Conservation (phyloP, 768 basidiomycete species). For the Leccinum boreale region DNA sequence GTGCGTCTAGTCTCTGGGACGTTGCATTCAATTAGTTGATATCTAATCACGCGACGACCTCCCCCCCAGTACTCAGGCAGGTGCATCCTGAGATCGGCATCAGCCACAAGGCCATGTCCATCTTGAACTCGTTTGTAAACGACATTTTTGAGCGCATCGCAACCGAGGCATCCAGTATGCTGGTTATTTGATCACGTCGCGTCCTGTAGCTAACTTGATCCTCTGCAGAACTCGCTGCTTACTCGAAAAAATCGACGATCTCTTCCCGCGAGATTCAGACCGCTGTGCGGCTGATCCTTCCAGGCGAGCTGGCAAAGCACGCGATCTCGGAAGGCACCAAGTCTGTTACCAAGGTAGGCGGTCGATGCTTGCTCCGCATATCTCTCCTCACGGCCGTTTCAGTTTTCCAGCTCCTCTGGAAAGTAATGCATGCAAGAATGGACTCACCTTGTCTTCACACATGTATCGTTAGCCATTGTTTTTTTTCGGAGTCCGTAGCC, state of each 20-base stretch:
- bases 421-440: conserved; percentile 43
- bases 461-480: conserved; percentile 29
- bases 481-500: conserved; percentile 18
- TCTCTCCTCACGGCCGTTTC: conserved; percentile 15
- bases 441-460: conserved; percentile 1
- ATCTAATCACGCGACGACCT: not conserved
- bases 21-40: not conserved
- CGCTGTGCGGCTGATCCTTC: conserved; percentile 92
- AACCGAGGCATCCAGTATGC: conserved; percentile 81
- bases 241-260: conserved; percentile 98
- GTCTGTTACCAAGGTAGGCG: conserved; percentile 79
- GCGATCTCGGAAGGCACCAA: conserved; percentile 84
- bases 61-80: conserved; percentile 76
- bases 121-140: conserved; percentile 94
- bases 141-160: conserved; percentile 96
- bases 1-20: conserved; percentile 34
- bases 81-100: conserved; percentile 99
- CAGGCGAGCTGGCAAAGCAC: conserved; percentile 87
- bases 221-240: conserved; percentile 83
- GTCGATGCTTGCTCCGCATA: not conserved
- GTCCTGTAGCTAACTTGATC: not conserved
- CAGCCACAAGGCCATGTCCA: conserved; percentile 94
- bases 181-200: not conserved
- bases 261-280: conserved; percentile 99
- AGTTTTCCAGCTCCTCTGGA: conserved; percentile 72